Evolutionary conservation across 75 land plant species (phyloP).

Genomic region (Selaginella moellendorffii): DNA sequence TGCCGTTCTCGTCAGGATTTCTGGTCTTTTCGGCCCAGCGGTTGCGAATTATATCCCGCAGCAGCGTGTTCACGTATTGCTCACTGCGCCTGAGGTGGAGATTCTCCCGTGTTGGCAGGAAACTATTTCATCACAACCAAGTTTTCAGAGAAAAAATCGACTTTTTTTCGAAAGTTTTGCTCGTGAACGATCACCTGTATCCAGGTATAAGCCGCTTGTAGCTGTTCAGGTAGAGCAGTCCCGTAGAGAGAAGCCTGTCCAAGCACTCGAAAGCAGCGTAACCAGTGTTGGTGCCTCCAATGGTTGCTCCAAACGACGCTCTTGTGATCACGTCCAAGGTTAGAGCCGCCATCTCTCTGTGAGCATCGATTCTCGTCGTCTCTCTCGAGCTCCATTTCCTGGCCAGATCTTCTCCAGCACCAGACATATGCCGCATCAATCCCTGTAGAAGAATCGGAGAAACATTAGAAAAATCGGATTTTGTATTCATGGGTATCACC

Average conservation of each 20-base stretch:
- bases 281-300: background rate
- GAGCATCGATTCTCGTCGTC: background rate
- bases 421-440: background rate
- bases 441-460: background rate
- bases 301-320: background rate
- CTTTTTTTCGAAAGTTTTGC: no score
- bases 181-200: background rate
- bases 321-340: constrained; percentile 5
- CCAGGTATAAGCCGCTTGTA: constrained; percentile 3
- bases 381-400: background rate
- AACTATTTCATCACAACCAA: background rate
- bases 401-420: background rate
- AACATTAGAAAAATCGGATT: background rate
- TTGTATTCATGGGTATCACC: background rate
- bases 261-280: background rate
- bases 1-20: background rate
- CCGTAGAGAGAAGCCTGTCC: background rate
- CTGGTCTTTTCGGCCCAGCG: background rate
- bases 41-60: background rate
- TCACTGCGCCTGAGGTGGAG: background rate
- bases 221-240: background rate
- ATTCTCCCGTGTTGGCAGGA: background rate
- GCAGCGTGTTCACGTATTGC: background rate
- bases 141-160: background rate
- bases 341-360: background rate